Evolutionary conservation across 768 basidiomycete species (phyloP), one percentile per base, ranked within the genome.

Genomic region (Leccinum barrowsii): DNA sequence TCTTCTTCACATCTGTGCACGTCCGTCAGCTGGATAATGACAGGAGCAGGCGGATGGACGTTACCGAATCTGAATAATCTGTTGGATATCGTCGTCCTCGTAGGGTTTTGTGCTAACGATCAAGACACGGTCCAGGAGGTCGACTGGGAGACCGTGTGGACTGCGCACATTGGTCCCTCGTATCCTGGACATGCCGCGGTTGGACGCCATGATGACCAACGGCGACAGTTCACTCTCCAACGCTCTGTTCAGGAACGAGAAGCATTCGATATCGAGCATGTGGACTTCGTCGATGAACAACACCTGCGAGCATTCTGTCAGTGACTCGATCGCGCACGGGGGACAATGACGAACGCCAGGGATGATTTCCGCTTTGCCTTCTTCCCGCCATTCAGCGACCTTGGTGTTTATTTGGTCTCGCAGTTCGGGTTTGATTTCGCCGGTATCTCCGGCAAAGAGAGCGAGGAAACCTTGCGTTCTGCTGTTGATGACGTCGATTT

Each of bases 191-290:
- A 94, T 94, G 5, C 96, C 96, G 15, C 96, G 82, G 71, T 99
- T 99, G 49, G 92, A 93, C 1, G 96, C 96, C 96, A 99, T 98
- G 67, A 99, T 94, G 37, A 99, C 96, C 54, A 98, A 78, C 1
- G 96, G 96, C 1, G 96, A 87, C 1, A 98, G 80, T 61, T 96
- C 95, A 59, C 87, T 87, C 71, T 99, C 96, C 50, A 99, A 80
- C 2, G 96, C 96, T 34, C 96, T 86, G 72, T 99, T 99, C 59
- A 99, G 80, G 82, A 95, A 99, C 7, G 95, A 97, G 80, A 98
- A 98, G 70, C 96, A 98, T 72, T 98, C 96, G 61, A 99, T 98
- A 73, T 99, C 96, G 63, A 99, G 86, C 96, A 99, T 99, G 80
- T 98, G 96, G 12, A 98, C 96, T 76, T 98, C 96, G 74, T 98